Conservation (phyloP, 495 filamentous ascomycete species). For the Staphylotrichum longicolle region DNA sequence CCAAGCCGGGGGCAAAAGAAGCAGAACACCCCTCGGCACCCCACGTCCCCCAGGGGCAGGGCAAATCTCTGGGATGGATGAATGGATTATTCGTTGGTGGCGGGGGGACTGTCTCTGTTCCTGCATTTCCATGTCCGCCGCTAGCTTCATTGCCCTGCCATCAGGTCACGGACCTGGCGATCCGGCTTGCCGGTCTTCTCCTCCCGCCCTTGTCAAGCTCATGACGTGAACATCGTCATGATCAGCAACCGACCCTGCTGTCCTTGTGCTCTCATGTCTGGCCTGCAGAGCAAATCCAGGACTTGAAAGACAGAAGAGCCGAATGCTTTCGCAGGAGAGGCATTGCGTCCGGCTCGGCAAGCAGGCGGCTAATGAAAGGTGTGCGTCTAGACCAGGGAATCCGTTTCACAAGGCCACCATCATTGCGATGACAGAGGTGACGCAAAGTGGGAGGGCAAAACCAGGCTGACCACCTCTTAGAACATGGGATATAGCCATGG, state of each 20-base stretch:
- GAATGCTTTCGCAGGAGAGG: background rate
- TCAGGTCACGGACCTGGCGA: slow-evolving; percentile 10
- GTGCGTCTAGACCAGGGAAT: background rate
- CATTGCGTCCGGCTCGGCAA: background rate
- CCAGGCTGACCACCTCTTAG: slow-evolving; percentile 23
- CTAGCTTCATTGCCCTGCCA: background rate
- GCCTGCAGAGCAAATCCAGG: too few relatives aligned
- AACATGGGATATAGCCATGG: slow-evolving; percentile 24
- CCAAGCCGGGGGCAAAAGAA: slow-evolving; percentile 6
- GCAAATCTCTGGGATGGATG: background rate
- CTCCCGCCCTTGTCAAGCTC: slow-evolving; percentile 1
- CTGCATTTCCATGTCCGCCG: slow-evolving; percentile 7
- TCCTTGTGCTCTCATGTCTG: slow-evolving; percentile 1
- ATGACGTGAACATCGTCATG: slow-evolving; percentile 6
- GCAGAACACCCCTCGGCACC: background rate
- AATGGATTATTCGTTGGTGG: background rate
- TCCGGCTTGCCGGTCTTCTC: slow-evolving; percentile 1
- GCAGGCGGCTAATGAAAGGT: background rate
- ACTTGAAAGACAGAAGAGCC: background rate
- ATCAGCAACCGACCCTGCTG: slow-evolving; percentile 1
- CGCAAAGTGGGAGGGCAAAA: slow-evolving; percentile 18
- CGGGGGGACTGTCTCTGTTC: background rate
- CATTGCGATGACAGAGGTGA: background rate
- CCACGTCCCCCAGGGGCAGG: slow-evolving; percentile 1
- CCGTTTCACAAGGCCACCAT: background rate